Evolutionary conservation across 352 stramenopile species (phyloP).

Genomic region (Globisporangium lucens): DNA sequence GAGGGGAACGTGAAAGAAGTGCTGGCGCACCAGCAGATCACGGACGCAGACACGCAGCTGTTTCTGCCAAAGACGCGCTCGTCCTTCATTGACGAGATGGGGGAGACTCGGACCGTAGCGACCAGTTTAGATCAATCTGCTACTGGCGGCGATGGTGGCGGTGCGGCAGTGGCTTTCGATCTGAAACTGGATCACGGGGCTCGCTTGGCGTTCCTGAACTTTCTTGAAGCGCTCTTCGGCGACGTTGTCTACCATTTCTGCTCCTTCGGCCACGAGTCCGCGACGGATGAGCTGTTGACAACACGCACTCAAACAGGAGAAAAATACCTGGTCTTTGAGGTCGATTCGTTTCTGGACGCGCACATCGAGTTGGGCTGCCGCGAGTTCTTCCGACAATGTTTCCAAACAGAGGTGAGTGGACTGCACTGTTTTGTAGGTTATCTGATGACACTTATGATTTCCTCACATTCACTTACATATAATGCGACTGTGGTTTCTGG

Average conservation of each 20-base stretch:
- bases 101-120: conserved; percentile 3
- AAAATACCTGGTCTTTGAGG: conserved; percentile 54
- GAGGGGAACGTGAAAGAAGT: conserved; percentile 43
- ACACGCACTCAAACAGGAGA: conserved; percentile 15
- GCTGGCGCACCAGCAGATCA: conserved; percentile 32
- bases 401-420: conserved; percentile 55
- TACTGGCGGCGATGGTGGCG: neutral
- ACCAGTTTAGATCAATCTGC: neutral
- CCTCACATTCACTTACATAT: neutral
- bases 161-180: neutral
- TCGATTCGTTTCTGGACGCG: conserved; percentile 56
- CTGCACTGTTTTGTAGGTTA: neutral
- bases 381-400: conserved; percentile 77
- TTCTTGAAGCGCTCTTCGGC: conserved; percentile 64
- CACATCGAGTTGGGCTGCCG: conserved; percentile 69
- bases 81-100: conserved; percentile 33
- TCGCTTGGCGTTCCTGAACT: conserved; percentile 45
- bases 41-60: conserved; percentile 44
- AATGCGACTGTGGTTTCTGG: neutral
- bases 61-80: conserved; percentile 30
- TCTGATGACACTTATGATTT: neutral
- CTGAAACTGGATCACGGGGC: conserved; percentile 23
- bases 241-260: conserved; percentile 61
- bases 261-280: conserved; percentile 46
- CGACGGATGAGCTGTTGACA: neutral